A percentile compares a stretch with the other conserved stretches of the same genome.
phyloP scores from a whole-genome alignment of 1,139 yeast genomes.

The Pichia sp. region DNA sequence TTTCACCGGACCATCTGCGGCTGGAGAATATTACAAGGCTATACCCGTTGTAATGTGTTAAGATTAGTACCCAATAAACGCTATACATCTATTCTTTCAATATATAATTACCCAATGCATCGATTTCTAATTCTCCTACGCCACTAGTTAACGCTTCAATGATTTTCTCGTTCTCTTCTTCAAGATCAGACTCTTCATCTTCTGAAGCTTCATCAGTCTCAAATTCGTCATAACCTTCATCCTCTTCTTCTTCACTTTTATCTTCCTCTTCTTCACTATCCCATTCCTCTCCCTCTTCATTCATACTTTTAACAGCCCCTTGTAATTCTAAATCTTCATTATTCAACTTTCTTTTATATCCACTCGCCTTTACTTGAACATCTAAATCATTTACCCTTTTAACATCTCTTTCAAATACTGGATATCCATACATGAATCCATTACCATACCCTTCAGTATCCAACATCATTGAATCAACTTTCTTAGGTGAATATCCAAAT shows the following conservation, averaged over 20 bases:
- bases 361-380: conserved; percentile 83
- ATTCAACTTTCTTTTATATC: conserved; percentile 65
- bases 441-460: conserved; percentile 77
- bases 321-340: conserved; percentile 64
- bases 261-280: conserved; percentile 22
- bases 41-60: too few species aligned
- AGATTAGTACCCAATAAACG: too few species aligned
- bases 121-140: conserved; percentile 60
- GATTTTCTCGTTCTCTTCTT: conserved; percentile 61
- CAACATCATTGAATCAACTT: conserved; percentile 53
- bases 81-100: conserved; percentile 35
- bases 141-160: conserved; percentile 62
- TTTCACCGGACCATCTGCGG: too few species aligned
- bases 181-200: conserved; percentile 30
- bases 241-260: conserved; percentile 22
- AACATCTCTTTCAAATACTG: conserved; percentile 73
- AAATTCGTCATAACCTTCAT: conserved; percentile 25
- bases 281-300: conserved; percentile 24
- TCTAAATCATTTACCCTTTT: conserved; percentile 64
- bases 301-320: conserved; percentile 60
- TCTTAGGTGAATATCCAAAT: conserved; percentile 62
- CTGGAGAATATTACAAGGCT: too few species aligned
- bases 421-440: conserved; percentile 72
- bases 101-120: conserved; percentile 73
- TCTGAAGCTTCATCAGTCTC: conserved; percentile 28